Base-by-base conservation (phyloP, 345 rosid species). In the Linum trigynum region DNA sequence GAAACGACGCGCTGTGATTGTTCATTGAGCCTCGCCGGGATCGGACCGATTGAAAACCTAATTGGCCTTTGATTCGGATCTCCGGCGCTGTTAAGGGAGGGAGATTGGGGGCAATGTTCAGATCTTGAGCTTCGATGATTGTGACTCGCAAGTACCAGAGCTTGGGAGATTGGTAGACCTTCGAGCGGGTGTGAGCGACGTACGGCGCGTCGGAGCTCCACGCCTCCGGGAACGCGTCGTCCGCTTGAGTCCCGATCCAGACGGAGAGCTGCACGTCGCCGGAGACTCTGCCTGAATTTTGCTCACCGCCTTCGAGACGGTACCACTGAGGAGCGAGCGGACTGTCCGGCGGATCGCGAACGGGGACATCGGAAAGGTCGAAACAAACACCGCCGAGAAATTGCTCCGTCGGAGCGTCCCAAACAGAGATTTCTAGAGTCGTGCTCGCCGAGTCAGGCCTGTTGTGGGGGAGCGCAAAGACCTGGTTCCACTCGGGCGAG, bases 241-340 rank as follows among this genome's bases (percentile, higher is more conserved):
- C 99, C 0, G 89, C 92, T 72, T 90, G 97, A 38, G 97, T 90
- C 0, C 99, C 96, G 14, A 90, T 88, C 99, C 99, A 90, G 0
- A 88, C 96, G 41, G 91, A 86, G 43, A 90, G 86, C 81, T 94
- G 99, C 9, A 94, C 76, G 69, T 94, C 97, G 56, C 99, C 99
- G 50, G 82, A 78, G 36, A 86, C 83, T 37, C 77, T 79, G 48
- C 69, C 50, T 16, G 75, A 70, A 7, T 59, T 74, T 63, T 84
- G 89, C 65, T 78, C 80, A 0, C 81, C 81, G 57, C 84, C 78
- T 66, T 94, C 99, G 3, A 94, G 86, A 3, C 86, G 77, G 69
- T 86, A 88, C 99, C 99, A 94, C 63, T 81, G 96, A 37, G 97
- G 97, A 4, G 97, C 99, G 14, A 90, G 69, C 1, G 99, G 84